Evolutionary conservation across 2,329 filamentous ascomycete species (phyloP), one percentile per base, ranked within the genome.

Genomic region (Epichloe sp.): DNA sequence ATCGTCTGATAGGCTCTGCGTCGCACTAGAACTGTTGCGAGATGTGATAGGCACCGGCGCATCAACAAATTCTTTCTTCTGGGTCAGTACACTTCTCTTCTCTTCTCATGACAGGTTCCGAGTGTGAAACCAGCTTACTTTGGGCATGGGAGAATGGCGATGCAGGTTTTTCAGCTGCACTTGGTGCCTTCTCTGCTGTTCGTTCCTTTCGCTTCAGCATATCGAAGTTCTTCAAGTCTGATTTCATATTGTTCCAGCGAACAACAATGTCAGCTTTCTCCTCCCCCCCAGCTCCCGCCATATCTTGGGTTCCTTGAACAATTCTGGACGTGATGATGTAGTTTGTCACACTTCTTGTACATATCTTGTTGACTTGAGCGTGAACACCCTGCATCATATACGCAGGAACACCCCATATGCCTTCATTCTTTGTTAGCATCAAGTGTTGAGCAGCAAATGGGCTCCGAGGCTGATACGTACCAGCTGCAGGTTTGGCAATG

Each of bases 321-420:
- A 86, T 85, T 44, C 88, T 76, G 2, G 87, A 85, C 1, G 86
- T 79, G 44, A 88, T 79, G 56, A 94, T 87, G 62, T 91, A 91
- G 57, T 86, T 88, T 47, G 86, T 75, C 17, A 88, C 80, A 55
- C 80, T 86, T 44, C 77, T 80, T 23, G 83, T 80, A 57, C 88
- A 84, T 44, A 77, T 68, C 55, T 84, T 88, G 54, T 82, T 76
- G 49, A 93, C 74, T 63, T 91, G 85, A 41, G 86, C 85, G 59
- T 91, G 82, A 1, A 93, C 74, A 2, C 89, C 89, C 63, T 90
- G 86, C 73, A 90, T 85, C 3, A 86, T 78, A 61, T 93, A 94
- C 5, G 84, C 89, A 0, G 88, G 86, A 4, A 94, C 67, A 1
- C 79, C 79, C 78, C 80, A 86, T 15, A 86, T 65, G 5, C 23